These are phyloP conservation scores for Noccaea caerulescens DNA, from an alignment of 345 rosid genomes.

Conservation along the genomic window DNA sequence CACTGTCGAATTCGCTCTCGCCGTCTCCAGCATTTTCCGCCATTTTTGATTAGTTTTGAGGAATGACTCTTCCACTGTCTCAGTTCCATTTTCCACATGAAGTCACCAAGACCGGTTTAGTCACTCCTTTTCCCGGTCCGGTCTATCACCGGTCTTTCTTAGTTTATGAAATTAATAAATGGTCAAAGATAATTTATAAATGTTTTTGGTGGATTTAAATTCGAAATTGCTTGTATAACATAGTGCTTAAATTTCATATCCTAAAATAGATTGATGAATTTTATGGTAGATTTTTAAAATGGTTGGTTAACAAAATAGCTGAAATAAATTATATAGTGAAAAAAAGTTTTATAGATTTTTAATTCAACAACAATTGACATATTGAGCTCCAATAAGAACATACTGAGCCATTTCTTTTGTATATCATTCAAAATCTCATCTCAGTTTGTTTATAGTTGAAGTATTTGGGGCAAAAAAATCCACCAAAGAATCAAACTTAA, in stretches of 20 bases:
- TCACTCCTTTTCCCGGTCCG: not conserved
- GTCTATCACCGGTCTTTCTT: not conserved
- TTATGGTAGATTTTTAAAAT: not conserved
- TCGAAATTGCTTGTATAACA: too few relatives aligned
- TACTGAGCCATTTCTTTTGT: too few relatives aligned
- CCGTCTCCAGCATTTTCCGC: slow-evolving; percentile 27
- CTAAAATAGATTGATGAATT: too few relatives aligned
- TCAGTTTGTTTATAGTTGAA: too few relatives aligned
- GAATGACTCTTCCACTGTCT: not conserved
- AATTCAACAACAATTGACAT: too few relatives aligned
- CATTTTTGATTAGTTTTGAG: slow-evolving; percentile 6
- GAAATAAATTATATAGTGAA: not conserved
- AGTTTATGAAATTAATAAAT: not conserved
- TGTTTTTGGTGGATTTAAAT: not conserved
- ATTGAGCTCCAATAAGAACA: too few relatives aligned
- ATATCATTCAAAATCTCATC: too few relatives aligned
- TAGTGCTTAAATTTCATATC: too few relatives aligned
- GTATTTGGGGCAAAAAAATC: too few relatives aligned
- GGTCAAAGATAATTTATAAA: not conserved
- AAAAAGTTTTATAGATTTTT: too few relatives aligned
- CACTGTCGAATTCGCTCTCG: slow-evolving; percentile 31
- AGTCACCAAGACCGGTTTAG: not conserved
- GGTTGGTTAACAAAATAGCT: not conserved
- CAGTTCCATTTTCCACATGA: not conserved
- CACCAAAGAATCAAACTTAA: too few relatives aligned